Percentiles rank a stretch among this genome's conserved stretches.
Evolutionary conservation across 805 yeast genomes (phyloP).

Genomic region (Teunomyces pallodes): DNA sequence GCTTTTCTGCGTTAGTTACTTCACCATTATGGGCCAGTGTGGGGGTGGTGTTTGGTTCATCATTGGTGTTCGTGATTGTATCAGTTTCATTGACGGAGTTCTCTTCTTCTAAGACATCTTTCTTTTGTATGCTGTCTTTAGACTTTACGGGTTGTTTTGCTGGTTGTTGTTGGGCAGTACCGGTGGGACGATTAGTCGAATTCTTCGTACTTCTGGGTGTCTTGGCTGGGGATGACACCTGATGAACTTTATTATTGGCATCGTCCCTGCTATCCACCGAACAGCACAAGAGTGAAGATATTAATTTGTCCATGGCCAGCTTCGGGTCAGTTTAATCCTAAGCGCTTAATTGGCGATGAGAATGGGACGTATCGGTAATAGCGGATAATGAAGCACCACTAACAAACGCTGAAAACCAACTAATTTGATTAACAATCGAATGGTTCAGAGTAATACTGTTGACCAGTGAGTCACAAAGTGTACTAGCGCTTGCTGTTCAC

Average conservation of each 20-base stretch:
- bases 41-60: slow-evolving; percentile 22
- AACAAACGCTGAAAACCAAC: neutral
- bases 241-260: slow-evolving; percentile 28
- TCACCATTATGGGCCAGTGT: neutral
- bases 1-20: neutral
- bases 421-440: neutral
- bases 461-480: neutral
- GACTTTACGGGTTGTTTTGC: slow-evolving; percentile 4
- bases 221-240: slow-evolving; percentile 4
- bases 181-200: neutral
- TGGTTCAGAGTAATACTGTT: too few species aligned
- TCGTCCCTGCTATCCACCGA: slow-evolving; percentile 34
- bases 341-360: neutral
- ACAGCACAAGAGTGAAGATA: slow-evolving; percentile 38
- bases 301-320: slow-evolving; percentile 25
- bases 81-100: slow-evolving; percentile 40
- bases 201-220: neutral
- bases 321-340: neutral
- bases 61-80: slow-evolving; percentile 39
- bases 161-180: neutral
- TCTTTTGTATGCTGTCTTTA: slow-evolving; percentile 13
- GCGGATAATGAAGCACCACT: neutral
- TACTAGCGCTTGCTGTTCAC: neutral
- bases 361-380: neutral
- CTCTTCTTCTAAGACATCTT: slow-evolving; percentile 34